Base-by-base conservation (phyloP, 164 flowering plant species). In the Pachysandra terminalis region DNA sequence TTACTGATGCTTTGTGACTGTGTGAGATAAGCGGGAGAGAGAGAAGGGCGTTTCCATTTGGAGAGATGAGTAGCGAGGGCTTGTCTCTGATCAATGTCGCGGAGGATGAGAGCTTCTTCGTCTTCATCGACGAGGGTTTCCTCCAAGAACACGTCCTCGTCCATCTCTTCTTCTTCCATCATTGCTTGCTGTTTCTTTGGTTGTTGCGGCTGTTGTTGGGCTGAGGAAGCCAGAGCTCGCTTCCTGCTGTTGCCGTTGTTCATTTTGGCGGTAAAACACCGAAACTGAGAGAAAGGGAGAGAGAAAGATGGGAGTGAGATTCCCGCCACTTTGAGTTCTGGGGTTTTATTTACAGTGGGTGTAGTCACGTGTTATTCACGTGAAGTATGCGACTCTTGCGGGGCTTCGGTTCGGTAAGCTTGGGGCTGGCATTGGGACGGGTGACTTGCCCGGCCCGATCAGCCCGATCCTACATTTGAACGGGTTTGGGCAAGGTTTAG, bases 121-220 rank as follows among this genome's bases (percentile, higher is more conserved):
- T 85, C 93, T 62, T 77, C 80, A 1, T n/a, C 73, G 1, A 87
- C 68, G 21, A 90, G 88, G 84, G 86, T 90, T 78, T 93, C 94
- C 27, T 91, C 97, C 22, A 89, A 70, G 79, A 84, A 92, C 13
- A 92, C 86, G 62, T 95, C 98, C 73, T 95, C 98, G 78, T 92
- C 97, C 52, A 87, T 45, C 51, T 87, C 91, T 1, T 91, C 97
- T 1, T 90, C 97, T 0, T 85, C 96, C 70, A 74, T 51, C n/a
- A 72, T 41, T 8, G 83, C 70, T 6, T 73, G 80, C 28, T 71
- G 79, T 14, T 32, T 63, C 71, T 66, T 67, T 2, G 74, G 63
- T 15, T 66, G 70, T 5, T 32, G 37, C 3, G 72, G 63, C 9
- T 66, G 70, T 12, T 59, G 41, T 35, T 32, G 40, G 15, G 56